phyloP scores from a whole-genome alignment of 2,329 filamentous ascomycete genomes.

The Ascochyta lentis region DNA sequence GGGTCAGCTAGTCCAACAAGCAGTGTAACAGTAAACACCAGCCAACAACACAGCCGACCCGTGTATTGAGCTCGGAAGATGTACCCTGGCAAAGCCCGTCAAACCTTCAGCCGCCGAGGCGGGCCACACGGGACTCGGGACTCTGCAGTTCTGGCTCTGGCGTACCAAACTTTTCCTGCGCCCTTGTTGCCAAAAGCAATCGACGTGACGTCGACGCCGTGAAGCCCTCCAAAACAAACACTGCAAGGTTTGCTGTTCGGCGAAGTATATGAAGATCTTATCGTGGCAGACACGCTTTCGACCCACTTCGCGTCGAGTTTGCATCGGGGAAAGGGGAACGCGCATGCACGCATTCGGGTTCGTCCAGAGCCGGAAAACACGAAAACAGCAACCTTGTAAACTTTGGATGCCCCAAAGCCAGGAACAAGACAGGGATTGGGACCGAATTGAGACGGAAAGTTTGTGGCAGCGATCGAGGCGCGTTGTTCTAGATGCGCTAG shows the following conservation, averaged over 20 bases:
- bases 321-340: conserved; percentile 1
- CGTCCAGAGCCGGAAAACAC: background rate
- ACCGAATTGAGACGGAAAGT: background rate
- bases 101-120: background rate
- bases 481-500: background rate
- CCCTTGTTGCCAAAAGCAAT: background rate
- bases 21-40: background rate
- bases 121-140: background rate
- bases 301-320: background rate
- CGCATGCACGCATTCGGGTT: background rate
- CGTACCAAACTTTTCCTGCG: background rate
- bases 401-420: background rate
- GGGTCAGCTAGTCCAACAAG: conserved; percentile 5
- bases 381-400: conserved; percentile 4
- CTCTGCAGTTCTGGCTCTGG: background rate
- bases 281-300: conserved; percentile 1
- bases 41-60: background rate
- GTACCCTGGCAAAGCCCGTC: background rate
- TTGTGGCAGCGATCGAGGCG: background rate
- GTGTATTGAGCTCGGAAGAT: background rate
- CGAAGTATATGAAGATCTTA: conserved; percentile 4
- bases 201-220: conserved; percentile 1
- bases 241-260: background rate
- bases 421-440: background rate
- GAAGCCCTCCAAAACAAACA: background rate